These are phyloP conservation scores for Bonia amplexicaulis DNA, from an alignment of 176 grass and related monocot genomes.

Conservation along the genomic window DNA sequence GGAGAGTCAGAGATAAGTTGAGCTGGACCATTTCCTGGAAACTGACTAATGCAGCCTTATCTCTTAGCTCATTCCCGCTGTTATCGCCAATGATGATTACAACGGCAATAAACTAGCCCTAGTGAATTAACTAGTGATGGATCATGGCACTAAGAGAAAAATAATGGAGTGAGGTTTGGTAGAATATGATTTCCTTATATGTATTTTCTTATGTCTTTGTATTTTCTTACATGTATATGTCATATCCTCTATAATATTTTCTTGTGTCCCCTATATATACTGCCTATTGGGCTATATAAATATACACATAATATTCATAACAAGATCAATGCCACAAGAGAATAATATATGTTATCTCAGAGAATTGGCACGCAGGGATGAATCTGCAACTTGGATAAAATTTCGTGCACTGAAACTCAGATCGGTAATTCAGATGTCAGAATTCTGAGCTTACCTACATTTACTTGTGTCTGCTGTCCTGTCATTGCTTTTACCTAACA, in stretches of 20 bases:
- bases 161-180: not conserved
- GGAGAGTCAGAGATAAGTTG: conserved; percentile 9
- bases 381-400: conserved; percentile 14
- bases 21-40: conserved; percentile 33
- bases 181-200: too few relatives aligned
- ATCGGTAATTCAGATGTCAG: conserved; percentile 12
- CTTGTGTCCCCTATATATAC: too few relatives aligned
- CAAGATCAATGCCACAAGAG: not conserved
- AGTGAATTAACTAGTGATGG: not conserved
- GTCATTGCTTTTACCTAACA: conserved; percentile 21
- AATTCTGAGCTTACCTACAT: conserved; percentile 14
- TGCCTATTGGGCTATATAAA: too few relatives aligned
- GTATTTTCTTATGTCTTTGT: too few relatives aligned
- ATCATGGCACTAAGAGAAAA: conserved; percentile 13
- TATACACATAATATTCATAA: too few relatives aligned
- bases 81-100: conserved; percentile 28
- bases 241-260: too few relatives aligned
- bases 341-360: conserved; percentile 6
- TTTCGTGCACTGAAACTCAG: conserved; percentile 22
- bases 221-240: too few relatives aligned
- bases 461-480: conserved; percentile 11
- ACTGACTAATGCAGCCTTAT: conserved; percentile 24
- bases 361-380: not conserved
- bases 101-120: conserved; percentile 11
- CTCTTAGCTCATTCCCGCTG: conserved; percentile 21